Evolutionary conservation across 768 basidiomycete species (phyloP).

Genomic region (Boletus pseudo-olivaceus): DNA sequence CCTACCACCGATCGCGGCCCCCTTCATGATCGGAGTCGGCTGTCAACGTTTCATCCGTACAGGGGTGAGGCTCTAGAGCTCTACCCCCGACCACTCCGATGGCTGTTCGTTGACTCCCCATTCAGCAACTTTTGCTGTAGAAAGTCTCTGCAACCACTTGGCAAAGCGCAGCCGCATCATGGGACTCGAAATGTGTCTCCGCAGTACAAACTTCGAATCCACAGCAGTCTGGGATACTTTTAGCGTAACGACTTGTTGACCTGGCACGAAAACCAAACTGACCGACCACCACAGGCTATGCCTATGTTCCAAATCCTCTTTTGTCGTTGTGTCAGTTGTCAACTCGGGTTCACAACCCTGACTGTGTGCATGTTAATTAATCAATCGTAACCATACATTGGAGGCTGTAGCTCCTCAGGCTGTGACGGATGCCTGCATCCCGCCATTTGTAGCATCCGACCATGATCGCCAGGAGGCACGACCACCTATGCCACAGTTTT

Average conservation of each 20-base stretch:
- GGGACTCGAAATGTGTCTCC: background rate
- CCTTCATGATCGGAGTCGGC: slow-evolving; percentile 25
- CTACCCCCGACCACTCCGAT: background rate
- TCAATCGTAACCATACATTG: slow-evolving; percentile 7
- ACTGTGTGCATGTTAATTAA: slow-evolving; percentile 15
- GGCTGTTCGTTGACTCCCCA: background rate
- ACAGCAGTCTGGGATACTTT: background rate
- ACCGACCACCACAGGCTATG: background rate
- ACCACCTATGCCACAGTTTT: slow-evolving; percentile 22
- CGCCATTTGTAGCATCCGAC: slow-evolving; percentile 8
- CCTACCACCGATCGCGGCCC: slow-evolving; percentile 22
- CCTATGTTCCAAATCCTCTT: background rate
- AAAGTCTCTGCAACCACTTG: background rate
- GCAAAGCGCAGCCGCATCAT: background rate
- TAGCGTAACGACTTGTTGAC: background rate
- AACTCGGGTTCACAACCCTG: slow-evolving; percentile 18
- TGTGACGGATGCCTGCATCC: slow-evolving; percentile 13
- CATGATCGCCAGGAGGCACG: slow-evolving; percentile 7
- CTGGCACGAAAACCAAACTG: no score
- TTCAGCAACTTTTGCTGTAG: background rate
- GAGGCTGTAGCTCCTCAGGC: slow-evolving; percentile 12
- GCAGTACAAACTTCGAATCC: slow-evolving; percentile 2
- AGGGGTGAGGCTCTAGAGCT: background rate
- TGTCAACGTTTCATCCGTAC: slow-evolving; percentile 5
- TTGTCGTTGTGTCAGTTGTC: slow-evolving; percentile 2